These are phyloP conservation scores for Citrullus colocynthis DNA, from an alignment of 306 rosid genomes.

Conservation along the genomic window DNA sequence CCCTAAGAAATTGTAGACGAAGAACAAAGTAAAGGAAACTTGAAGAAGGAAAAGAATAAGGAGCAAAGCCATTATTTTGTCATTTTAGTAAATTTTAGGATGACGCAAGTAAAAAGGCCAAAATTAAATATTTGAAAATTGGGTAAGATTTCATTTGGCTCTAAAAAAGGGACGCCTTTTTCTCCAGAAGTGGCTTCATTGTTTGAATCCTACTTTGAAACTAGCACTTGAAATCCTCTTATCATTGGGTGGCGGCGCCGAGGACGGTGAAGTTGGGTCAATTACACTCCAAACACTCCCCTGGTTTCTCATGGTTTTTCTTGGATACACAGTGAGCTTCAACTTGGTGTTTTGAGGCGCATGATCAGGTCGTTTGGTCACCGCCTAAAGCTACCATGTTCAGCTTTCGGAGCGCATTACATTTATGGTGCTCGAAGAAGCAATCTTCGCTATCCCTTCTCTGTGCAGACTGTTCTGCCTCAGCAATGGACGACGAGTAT, in stretches of 20 bases:
- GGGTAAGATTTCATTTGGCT: too few species aligned
- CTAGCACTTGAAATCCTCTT: too few species aligned
- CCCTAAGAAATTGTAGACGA: too few species aligned
- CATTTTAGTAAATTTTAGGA: too few species aligned
- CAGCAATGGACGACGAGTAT: constrained; percentile 1
- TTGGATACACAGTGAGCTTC: not conserved
- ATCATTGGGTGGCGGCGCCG: not conserved
- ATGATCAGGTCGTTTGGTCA: constrained; percentile 15
- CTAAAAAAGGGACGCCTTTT: too few species aligned
- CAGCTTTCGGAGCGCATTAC: not conserved
- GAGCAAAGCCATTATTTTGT: too few species aligned
- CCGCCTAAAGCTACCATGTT: constrained; percentile 2
- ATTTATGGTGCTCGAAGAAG: not conserved
- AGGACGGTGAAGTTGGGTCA: not conserved
- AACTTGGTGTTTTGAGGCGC: not conserved
- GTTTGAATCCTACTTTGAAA: too few species aligned
- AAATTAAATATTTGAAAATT: too few species aligned
- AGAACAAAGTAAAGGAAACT: too few species aligned
- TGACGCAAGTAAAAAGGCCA: too few species aligned
- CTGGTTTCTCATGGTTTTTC: not conserved
- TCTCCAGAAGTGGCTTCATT: too few species aligned
- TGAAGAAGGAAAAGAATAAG: too few species aligned
- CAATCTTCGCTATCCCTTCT: constrained; percentile 2
- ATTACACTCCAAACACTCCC: not conserved
- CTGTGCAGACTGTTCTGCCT: constrained; percentile 1